Conservation (phyloP, 1,284 basidiomycete species). For the Ustilago curta region DNA sequence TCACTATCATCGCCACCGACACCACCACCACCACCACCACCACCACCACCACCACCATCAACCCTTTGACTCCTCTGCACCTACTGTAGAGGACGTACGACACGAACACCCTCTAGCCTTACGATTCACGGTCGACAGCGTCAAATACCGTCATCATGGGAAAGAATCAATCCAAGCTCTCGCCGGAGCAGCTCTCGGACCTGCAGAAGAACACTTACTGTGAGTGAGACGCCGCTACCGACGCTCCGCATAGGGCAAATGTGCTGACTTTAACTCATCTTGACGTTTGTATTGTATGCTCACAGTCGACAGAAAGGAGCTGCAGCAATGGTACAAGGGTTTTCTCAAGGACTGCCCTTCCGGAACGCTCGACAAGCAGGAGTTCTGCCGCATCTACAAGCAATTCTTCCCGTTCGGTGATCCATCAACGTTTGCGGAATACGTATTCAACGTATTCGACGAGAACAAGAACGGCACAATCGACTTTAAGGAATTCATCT, state of each 20-base stretch:
- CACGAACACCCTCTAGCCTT: neutral
- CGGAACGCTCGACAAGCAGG: conserved; percentile 93
- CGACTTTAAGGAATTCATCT: conserved; percentile 85
- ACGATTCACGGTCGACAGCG: neutral
- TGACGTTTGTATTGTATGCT: neutral
- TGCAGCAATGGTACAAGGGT: conserved; percentile 99
- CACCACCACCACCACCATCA: too few species aligned
- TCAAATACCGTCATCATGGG: conserved; percentile 74
- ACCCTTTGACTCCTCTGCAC: conserved; percentile 3
- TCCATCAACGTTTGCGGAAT: conserved; percentile 95
- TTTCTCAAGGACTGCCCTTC: conserved; percentile 99
- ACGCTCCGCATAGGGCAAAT: neutral
- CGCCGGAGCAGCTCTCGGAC: conserved; percentile 91
- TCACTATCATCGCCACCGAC: neutral
- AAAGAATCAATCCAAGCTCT: conserved; percentile 96
- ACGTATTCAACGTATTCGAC: conserved; percentile 85
- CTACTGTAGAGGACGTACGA: conserved; percentile 5
- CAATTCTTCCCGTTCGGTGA: conserved; percentile 99
- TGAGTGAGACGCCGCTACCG: conserved; percentile 71
- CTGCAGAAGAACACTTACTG: conserved; percentile 99
- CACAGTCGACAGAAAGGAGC: conserved; percentile 97
- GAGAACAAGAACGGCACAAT: conserved; percentile 69
- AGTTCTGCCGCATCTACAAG: conserved; percentile 98
- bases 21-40: too few species aligned
- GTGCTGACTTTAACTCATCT: neutral